phyloP scores from a whole-genome alignment of 768 basidiomycete species.

The Roridomyces roridus region DNA sequence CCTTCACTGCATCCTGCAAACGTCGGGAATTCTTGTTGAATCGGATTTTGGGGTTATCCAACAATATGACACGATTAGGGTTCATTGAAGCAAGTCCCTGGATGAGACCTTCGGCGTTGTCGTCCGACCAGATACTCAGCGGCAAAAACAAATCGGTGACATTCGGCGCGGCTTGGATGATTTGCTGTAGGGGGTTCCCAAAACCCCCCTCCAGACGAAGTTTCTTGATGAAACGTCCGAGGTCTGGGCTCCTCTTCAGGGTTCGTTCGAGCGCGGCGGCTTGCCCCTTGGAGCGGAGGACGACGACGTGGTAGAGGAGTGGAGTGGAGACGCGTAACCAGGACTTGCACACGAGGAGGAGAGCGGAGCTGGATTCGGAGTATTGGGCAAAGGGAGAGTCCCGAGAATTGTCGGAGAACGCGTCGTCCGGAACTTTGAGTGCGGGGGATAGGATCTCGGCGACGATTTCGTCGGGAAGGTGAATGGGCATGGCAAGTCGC shows the following conservation, averaged over 20 bases:
- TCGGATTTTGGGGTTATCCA: neutral
- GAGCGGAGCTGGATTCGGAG: neutral
- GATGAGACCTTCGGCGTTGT: slow-evolving; percentile 12
- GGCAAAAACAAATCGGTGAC: slow-evolving; percentile 7
- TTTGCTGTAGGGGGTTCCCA: neutral
- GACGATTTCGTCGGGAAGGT: slow-evolving; percentile 19
- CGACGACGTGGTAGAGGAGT: neutral
- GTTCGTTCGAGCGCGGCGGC: neutral
- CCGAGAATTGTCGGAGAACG: neutral
- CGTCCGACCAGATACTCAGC: slow-evolving; percentile 4
- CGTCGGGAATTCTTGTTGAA: neutral
- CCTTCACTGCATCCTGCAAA: neutral
- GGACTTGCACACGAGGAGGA: neutral
- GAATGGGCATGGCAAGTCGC: slow-evolving; percentile 10
- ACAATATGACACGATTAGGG: slow-evolving; percentile 16
- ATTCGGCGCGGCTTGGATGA: neutral
- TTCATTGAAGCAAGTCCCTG: slow-evolving; percentile 10
- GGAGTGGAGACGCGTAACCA: slow-evolving; percentile 6
- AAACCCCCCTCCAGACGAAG: slow-evolving; percentile 1
- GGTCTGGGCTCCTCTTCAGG: neutral
- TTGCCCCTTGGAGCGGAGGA: slow-evolving; percentile 1
- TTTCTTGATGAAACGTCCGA: neutral
- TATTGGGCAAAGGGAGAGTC: neutral
- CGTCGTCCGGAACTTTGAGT: slow-evolving; percentile 12
- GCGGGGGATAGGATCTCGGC: slow-evolving; percentile 20